Evolutionary conservation across 768 basidiomycete species (phyloP), one percentile per base, ranked within the genome.

Genomic region (Russula emetica): DNA sequence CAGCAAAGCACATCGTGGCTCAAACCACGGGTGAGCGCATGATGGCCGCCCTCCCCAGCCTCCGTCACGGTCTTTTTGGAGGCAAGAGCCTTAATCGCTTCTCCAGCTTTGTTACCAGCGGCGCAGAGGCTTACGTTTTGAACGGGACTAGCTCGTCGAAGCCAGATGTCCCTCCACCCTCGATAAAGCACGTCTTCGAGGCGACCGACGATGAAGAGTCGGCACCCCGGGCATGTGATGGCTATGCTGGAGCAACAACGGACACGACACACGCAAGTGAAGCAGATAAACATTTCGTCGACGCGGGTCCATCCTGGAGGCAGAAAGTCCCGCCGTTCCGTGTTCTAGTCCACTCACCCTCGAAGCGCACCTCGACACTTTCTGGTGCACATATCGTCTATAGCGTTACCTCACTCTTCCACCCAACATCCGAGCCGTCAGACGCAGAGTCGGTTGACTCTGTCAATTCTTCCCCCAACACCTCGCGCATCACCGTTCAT

Each of bases 81-180:
- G 89, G 90, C 11, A 91, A 86, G 74, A 84, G 83, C 51, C 74
- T 92, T 59, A 92, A 92, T 72, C 81, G 90, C n/a, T 93, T 93
- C 75, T 91, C 90, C 0, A 86, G 81, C 61, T 93, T 92, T 72
- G 90, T 93, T 16, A 90, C 88, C 8, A 90, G 87, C 62, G 91
- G 91, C 40, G 91, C 91, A 11, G 91, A 93, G 72, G 86, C 86
- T 57, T 93, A 85, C 76, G 81, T 92, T 9, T 80, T 92, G n/a
- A 83, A 86, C 55, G 91, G 91, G 5, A 77, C 75, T 30, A 73
- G 76, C 1, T 72, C 76, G 50, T 66, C 73, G 8, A 61, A 72
- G 36, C 51, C 70, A 8, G 64, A 69, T 10, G 20, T 60, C 2
- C 44, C 69, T n/a, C 63, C 69, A 20, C 66, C 72, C 50, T 24